Evolutionary conservation across 108 stramenopile genomes (phyloP).

Genomic region (Asterionellopsis glacialis): DNA sequence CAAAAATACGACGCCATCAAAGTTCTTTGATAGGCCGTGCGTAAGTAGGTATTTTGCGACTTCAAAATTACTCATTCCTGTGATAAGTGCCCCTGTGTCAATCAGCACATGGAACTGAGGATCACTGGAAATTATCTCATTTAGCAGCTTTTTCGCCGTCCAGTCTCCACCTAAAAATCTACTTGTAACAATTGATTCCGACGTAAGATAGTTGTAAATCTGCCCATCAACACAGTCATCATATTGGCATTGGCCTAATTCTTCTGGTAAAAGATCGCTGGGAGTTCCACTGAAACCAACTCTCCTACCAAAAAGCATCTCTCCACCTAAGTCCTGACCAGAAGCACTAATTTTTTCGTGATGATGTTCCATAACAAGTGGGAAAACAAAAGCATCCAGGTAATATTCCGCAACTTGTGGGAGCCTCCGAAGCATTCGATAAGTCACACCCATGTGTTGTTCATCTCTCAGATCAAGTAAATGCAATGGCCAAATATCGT

Average conservation of each 20-base stretch:
- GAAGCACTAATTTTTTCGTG: conserved; percentile 96
- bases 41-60: conserved; percentile 90
- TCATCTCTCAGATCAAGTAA: conserved; percentile 94
- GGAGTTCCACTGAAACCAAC: conserved; percentile 99
- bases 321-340: conserved; percentile 97
- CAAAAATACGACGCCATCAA: conserved; percentile 94
- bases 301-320: conserved; percentile 91
- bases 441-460: conserved; percentile 91
- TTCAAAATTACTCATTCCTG: conserved; percentile 92
- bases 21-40: conserved; percentile 61
- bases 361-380: conserved; percentile 91
- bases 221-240: conserved; percentile 97
- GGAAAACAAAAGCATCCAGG: conserved; percentile 93
- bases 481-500: conserved; percentile 98
- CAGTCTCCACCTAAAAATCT: conserved; percentile 63
- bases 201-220: conserved; percentile 90
- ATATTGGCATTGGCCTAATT: conserved; percentile 95
- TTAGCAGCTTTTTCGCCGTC: conserved; percentile 74
- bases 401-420: conserved; percentile 90
- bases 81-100: conserved; percentile 95
- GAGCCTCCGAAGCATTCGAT: conserved; percentile 74
- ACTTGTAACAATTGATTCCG: conserved; percentile 78
- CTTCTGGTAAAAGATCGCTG: conserved; percentile 95
- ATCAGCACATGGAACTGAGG: conserved; percentile 90
- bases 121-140: conserved; percentile 69